A percentile compares a stretch with the other conserved stretches of the same genome.
Conservation (phyloP, 208 protist species). For the Trypanosoma scelopori region DNA sequence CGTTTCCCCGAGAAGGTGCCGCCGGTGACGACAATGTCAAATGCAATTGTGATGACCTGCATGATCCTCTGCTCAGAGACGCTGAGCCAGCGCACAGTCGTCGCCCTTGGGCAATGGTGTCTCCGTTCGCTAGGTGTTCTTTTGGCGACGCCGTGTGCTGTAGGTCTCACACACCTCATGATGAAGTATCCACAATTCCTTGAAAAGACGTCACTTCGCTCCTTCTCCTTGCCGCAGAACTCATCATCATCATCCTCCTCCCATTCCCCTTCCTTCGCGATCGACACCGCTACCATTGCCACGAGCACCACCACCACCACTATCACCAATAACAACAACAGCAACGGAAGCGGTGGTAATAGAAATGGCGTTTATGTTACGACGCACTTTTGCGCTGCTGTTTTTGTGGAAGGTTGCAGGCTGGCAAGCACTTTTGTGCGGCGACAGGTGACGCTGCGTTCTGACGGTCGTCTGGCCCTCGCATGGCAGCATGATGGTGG, state of each 20-base stretch:
- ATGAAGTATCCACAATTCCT: constrained; percentile 28
- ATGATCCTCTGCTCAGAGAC: constrained; percentile 22
- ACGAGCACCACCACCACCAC: neutral
- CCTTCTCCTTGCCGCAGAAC: neutral
- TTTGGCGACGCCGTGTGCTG: constrained; percentile 10
- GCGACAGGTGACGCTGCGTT: neutral
- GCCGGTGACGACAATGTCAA: constrained; percentile 9
- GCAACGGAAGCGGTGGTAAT: too few species aligned
- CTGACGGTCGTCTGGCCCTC: neutral
- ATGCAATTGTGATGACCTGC: constrained; percentile 19
- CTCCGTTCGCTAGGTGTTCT: constrained; percentile 7
- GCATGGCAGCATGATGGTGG: constrained; percentile 4
- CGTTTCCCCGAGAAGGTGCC: constrained; percentile 26
- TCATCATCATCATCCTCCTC: neutral
- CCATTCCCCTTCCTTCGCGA: neutral
- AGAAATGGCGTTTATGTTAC: neutral
- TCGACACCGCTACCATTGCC: neutral
- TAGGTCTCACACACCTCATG: constrained; percentile 29
- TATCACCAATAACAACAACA: too few species aligned
- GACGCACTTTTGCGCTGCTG: constrained; percentile 19
- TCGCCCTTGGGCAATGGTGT: constrained; percentile 24
- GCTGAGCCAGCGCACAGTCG: constrained; percentile 18
- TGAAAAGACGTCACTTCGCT: neutral
- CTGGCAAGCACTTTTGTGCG: constrained; percentile 11
- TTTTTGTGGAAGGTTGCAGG: constrained; percentile 16